Percentiles rank a stretch among this genome's conserved stretches.
These are phyloP conservation scores for Pistacia atlantica DNA, from an alignment of 345 rosid genomes.

Conservation along the genomic window DNA sequence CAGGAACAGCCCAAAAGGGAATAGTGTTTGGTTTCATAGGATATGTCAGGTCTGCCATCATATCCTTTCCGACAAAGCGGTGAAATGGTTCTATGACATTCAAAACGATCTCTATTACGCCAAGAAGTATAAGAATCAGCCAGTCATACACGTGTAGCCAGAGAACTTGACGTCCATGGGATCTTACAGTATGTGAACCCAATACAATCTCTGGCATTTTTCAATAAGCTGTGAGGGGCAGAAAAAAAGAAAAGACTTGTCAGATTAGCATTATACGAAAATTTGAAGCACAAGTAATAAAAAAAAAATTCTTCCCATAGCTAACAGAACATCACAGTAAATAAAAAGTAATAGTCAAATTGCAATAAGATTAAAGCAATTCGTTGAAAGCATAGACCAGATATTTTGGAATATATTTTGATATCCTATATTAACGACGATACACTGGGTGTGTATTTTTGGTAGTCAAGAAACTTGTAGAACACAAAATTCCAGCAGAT, in stretches of 20 bases:
- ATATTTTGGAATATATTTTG: no score
- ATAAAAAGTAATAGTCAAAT: not conserved
- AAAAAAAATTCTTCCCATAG: not conserved
- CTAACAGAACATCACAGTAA: not conserved
- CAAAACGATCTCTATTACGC: conserved; percentile 53
- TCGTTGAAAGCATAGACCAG: not conserved
- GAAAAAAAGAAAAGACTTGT: not conserved
- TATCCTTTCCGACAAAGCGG: conserved; percentile 83
- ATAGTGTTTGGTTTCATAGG: conserved; percentile 76
- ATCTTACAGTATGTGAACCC: conserved; percentile 69
- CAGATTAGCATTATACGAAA: not conserved
- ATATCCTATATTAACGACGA: not conserved
- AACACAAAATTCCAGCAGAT: no score
- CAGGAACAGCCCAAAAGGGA: conserved; percentile 91
- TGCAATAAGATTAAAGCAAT: not conserved
- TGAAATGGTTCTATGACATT: conserved; percentile 90
- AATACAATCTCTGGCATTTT: conserved; percentile 81
- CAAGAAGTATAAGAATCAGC: conserved; percentile 85
- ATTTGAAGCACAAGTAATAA: not conserved
- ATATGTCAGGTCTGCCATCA: conserved; percentile 77
- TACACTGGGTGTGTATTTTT: not conserved
- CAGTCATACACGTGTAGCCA: conserved; percentile 86
- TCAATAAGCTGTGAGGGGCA: conserved; percentile 12
- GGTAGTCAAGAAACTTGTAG: no score
- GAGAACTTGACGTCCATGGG: conserved; percentile 81